Evolutionary conservation across 352 stramenopile genomes (phyloP).

Genomic region (Blastocystis sp.): DNA sequence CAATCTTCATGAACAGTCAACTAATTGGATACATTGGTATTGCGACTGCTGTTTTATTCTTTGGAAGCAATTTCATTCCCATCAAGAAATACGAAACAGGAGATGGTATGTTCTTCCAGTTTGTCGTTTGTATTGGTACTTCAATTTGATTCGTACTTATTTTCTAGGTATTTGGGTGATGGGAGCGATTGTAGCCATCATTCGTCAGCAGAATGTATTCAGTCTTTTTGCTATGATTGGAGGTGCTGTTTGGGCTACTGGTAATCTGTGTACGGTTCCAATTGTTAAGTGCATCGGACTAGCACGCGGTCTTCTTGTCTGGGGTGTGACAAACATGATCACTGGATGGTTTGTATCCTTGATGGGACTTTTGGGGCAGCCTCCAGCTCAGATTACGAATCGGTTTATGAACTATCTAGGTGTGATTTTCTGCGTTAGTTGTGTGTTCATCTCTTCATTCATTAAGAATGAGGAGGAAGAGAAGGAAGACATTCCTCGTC

Average conservation of each 20-base stretch:
- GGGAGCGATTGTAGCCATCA: slow-evolving; percentile 59
- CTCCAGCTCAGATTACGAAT: slow-evolving; percentile 58
- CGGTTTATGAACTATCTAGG: slow-evolving; percentile 62
- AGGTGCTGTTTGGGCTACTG: slow-evolving; percentile 63
- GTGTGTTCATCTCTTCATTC: slow-evolving; percentile 63
- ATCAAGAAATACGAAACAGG: slow-evolving; percentile 65
- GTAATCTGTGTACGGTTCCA: slow-evolving; percentile 63
- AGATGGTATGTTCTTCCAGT: slow-evolving; percentile 64
- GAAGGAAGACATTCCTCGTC: slow-evolving; percentile 30
- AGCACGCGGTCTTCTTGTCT: slow-evolving; percentile 62
- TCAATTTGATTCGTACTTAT: neutral
- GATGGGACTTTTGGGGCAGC: slow-evolving; percentile 62
- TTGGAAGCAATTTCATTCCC: slow-evolving; percentile 64
- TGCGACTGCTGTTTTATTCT: slow-evolving; percentile 63
- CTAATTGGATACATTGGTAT: slow-evolving; percentile 60
- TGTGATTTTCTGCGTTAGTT: slow-evolving; percentile 56
- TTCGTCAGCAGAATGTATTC: slow-evolving; percentile 57
- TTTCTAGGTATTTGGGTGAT: slow-evolving; percentile 63
- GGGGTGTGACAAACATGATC: slow-evolving; percentile 65
- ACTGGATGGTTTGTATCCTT: slow-evolving; percentile 62
- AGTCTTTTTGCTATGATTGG: slow-evolving; percentile 64
- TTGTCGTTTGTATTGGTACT: slow-evolving; percentile 62
- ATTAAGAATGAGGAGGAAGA: slow-evolving; percentile 62
- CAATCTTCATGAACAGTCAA: slow-evolving; percentile 20
- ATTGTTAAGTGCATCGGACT: slow-evolving; percentile 65